phyloP scores from a whole-genome alignment of 2,329 filamentous ascomycete species.

The Microdochium nivale region DNA sequence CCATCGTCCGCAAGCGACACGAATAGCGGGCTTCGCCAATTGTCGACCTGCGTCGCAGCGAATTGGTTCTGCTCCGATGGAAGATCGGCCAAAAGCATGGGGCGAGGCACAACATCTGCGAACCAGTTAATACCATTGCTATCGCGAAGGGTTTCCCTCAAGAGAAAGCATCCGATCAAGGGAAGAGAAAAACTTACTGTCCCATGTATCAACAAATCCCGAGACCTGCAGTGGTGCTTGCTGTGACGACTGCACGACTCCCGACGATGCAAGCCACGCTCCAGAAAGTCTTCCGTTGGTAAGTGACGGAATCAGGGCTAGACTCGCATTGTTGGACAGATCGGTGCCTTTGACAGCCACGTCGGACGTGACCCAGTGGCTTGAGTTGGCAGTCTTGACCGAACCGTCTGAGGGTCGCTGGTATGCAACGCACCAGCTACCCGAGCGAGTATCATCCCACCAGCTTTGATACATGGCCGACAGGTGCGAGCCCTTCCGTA shows the following conservation, averaged over 20 bases:
- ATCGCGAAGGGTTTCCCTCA: not conserved
- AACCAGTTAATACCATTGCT: not conserved
- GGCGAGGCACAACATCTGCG: not conserved
- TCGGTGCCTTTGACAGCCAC: conserved; percentile 8
- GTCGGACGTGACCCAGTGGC: conserved; percentile 8
- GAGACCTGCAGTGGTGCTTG: not conserved
- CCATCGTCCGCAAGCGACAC: not conserved
- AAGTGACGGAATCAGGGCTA: conserved; percentile 13
- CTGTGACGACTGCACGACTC: not conserved
- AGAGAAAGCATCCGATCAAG: not conserved
- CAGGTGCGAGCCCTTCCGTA: conserved; percentile 12
- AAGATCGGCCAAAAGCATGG: not conserved
- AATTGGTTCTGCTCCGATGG: not conserved
- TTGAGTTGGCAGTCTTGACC: conserved; percentile 14
- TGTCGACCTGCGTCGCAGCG: not conserved
- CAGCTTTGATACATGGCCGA: conserved; percentile 13
- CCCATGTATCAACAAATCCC: not conserved
- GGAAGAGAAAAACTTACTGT: not conserved
- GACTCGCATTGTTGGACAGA: conserved; percentile 11
- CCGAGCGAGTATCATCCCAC: conserved; percentile 5
- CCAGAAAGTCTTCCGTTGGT: not conserved
- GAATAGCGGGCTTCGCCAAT: not conserved
- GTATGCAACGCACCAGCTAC: conserved; percentile 13
- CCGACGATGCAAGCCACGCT: not conserved
- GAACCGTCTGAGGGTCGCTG: conserved; percentile 12